Evolutionary conservation across 1,284 basidiomycete species (phyloP).

Genomic region (Trichosporon coremiiforme): DNA sequence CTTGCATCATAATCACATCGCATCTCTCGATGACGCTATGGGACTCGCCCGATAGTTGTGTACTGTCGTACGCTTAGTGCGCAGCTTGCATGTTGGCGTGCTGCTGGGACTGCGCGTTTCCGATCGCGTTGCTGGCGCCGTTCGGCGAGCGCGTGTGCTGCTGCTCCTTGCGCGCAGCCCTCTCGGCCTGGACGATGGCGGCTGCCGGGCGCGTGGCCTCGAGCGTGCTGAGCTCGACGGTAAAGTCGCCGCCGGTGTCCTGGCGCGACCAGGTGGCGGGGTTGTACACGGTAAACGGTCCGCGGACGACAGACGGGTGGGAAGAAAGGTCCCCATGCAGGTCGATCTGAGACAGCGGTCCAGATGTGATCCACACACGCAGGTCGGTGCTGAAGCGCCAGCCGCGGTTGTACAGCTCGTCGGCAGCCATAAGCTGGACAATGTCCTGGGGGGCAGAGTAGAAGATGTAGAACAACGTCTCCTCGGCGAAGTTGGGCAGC

Average conservation of each 20-base stretch:
- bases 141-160: slow-evolving; percentile 27
- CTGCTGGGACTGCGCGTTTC: slow-evolving; percentile 30
- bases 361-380: slow-evolving; percentile 90
- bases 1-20: slow-evolving; percentile 16
- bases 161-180: slow-evolving; percentile 39
- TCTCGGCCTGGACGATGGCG: slow-evolving; percentile 38
- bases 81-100: slow-evolving; percentile 28
- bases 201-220: slow-evolving; percentile 47
- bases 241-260: slow-evolving; percentile 50
- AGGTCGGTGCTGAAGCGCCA: slow-evolving; percentile 98
- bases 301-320: slow-evolving; percentile 36
- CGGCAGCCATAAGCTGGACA: slow-evolving; percentile 85
- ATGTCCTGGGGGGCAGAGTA: slow-evolving; percentile 92
- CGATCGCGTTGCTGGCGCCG: slow-evolving; percentile 22
- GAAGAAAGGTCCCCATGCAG: slow-evolving; percentile 31
- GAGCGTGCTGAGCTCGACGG: slow-evolving; percentile 43
- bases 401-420: slow-evolving; percentile 95
- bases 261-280: slow-evolving; percentile 47
- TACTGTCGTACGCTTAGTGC: slow-evolving; percentile 23
- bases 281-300: slow-evolving; percentile 54
- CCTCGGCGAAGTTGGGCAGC: slow-evolving; percentile 87
- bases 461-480: slow-evolving; percentile 99
- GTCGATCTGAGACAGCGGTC: slow-evolving; percentile 44
- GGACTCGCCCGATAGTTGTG: slow-evolving; percentile 2
- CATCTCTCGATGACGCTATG: slow-evolving; percentile 16